Evolutionary conservation across 306 rosid species (phyloP), one percentile per base, ranked within the genome.

Genomic region (Neltuma alba): DNA sequence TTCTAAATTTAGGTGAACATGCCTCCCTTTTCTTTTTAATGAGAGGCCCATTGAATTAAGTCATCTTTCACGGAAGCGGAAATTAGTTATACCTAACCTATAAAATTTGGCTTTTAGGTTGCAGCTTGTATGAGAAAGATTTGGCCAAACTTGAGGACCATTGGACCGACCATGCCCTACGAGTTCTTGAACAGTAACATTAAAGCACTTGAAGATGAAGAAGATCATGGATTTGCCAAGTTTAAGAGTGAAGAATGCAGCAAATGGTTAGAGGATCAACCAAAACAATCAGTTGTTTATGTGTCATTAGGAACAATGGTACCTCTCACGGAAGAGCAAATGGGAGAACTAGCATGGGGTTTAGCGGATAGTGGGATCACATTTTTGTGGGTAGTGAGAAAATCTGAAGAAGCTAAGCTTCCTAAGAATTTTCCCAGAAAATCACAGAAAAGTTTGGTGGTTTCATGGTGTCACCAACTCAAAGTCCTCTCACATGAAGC

Each of bases 111-210:
- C 11, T 64, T 64, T 33, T 34, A 64, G 70, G 70, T 64, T 20
- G 70, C 44, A 7, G 70, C 18, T 64, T 34, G 14, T 20, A 33
- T 64, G 70, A 64, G 44, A 64, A 34, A 34, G 28, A 18, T 16
- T 34, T 64, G 70, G 70, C 70, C 70, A 33, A 64, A 33, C 4
- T 0, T 64, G 10, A 64, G 44, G 11, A 64, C 70, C 14, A 7
- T 64, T 15, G 70, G 70, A 64, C 70, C 70, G 34, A 64, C 70
- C 70, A 64, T 64, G 9, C 44, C 70, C 27, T 64, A 64, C 14
- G 12, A 33, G 44, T 64, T 33, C 15, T 64, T 64, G 70, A 20
- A 18, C 14, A 34, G 7, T 20, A 64, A 34, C 16, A 55, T 25
- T 9, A 64, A 31, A 11, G 23, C 44, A 20, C 27, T 64, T 64